Percentiles rank a stretch among this genome's conserved stretches.
Evolutionary conservation across 169 alveolate genomes (phyloP).

Genomic region (Plasmodium fragile): DNA sequence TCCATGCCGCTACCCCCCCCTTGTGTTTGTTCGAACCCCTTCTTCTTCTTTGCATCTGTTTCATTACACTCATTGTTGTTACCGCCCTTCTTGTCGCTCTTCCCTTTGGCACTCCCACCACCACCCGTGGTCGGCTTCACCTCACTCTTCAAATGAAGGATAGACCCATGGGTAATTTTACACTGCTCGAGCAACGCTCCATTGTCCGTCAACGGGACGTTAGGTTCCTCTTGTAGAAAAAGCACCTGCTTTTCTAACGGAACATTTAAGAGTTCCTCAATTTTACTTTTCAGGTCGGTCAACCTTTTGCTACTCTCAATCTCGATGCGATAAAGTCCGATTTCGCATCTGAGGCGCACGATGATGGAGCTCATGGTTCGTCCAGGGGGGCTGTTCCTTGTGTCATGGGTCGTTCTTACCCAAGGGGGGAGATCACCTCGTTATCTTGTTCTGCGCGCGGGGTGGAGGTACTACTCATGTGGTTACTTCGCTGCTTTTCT

Average conservation of each 20-base stretch:
- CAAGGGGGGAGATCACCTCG: background rate
- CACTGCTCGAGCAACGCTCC: background rate
- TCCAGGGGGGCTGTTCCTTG: background rate
- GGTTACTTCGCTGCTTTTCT: background rate
- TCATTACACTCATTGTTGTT: background rate
- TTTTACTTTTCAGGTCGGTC: slow-evolving; percentile 39
- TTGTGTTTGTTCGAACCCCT: background rate
- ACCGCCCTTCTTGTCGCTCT: background rate
- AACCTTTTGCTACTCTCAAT: slow-evolving; percentile 2
- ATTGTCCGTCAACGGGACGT: background rate
- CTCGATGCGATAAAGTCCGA: slow-evolving; percentile 40
- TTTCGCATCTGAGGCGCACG: slow-evolving; percentile 34
- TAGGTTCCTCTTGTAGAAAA: slow-evolving; percentile 2
- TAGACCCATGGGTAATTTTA: slow-evolving; percentile 30
- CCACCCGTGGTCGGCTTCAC: slow-evolving; percentile 6
- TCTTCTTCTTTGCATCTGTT: background rate
- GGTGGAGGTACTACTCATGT: background rate
- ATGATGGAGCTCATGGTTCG: slow-evolving; percentile 31
- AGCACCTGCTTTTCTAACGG: slow-evolving; percentile 32
- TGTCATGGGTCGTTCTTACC: slow-evolving; percentile 15
- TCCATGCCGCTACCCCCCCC: background rate
- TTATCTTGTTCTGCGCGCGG: background rate
- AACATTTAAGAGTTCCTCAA: slow-evolving; percentile 37
- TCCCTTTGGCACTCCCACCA: background rate
- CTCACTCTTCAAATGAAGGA: slow-evolving; percentile 24